Evolutionary conservation across 805 yeast species (phyloP).

Genomic region (Metschnikowia orientalis): DNA sequence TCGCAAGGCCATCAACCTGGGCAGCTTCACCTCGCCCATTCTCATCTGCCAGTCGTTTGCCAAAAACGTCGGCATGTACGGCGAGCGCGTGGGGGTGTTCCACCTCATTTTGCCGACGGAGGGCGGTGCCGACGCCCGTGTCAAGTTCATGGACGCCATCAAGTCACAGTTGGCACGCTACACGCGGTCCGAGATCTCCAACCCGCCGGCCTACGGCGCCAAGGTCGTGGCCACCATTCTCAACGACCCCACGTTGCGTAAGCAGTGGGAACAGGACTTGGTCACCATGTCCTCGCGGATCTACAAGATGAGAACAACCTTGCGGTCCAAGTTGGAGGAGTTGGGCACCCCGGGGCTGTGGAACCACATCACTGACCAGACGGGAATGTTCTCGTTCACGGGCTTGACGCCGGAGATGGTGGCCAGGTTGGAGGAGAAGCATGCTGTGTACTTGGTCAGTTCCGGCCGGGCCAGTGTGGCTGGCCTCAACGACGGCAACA

Average conservation of each 20-base stretch:
- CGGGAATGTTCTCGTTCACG: conserved; percentile 96
- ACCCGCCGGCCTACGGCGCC: conserved; percentile 95
- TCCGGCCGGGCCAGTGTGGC: conserved; percentile 93
- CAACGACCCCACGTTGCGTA: conserved; percentile 57
- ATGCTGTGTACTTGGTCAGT: conserved; percentile 74
- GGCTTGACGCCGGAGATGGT: conserved; percentile 79
- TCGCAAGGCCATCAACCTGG: conserved; percentile 51
- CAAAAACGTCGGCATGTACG: conserved; percentile 94
- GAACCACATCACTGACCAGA: conserved; percentile 86
- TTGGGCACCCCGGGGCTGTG: conserved; percentile 83
- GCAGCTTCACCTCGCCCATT: conserved; percentile 43
- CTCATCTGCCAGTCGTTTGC: conserved; percentile 93
- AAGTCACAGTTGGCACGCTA: conserved; percentile 70
- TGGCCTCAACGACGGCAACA: conserved; percentile 78
- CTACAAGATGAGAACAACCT: conserved; percentile 65
- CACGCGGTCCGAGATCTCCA: conserved; percentile 82
- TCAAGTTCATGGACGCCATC: conserved; percentile 27
- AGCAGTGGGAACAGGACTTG: conserved; percentile 82
- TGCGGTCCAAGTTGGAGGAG: conserved; percentile 55
- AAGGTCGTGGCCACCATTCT: conserved; percentile 78
- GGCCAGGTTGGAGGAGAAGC: conserved; percentile 65
- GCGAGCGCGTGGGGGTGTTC: conserved; percentile 94
- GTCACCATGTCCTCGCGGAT: conserved; percentile 85
- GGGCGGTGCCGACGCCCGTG: conserved; percentile 8
- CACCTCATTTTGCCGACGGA: conserved; percentile 57